phyloP scores from a whole-genome alignment of 1,284 basidiomycete genomes.

The Trametes sp. region DNA sequence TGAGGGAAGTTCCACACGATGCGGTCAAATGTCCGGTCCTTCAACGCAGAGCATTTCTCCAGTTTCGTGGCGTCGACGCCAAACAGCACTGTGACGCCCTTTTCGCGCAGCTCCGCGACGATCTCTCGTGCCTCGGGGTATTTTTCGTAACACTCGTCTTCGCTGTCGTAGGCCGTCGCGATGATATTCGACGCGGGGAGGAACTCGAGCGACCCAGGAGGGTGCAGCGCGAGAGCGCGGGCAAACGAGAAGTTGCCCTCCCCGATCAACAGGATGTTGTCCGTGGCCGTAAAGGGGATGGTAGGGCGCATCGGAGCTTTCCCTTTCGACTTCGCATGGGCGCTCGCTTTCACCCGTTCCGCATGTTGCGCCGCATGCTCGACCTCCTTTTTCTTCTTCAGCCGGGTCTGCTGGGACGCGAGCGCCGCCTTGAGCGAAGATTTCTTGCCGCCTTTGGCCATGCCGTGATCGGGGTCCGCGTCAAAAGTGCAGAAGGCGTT shows the following conservation, averaged over 20 bases:
- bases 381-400: slow-evolving; percentile 64
- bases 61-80: slow-evolving; percentile 86
- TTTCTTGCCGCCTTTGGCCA: slow-evolving; percentile 58
- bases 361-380: slow-evolving; percentile 58
- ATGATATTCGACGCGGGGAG: slow-evolving; percentile 76
- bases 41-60: slow-evolving; percentile 64
- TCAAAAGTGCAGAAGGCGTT: slow-evolving; percentile 27
- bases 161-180: slow-evolving; percentile 89
- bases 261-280: slow-evolving; percentile 90
- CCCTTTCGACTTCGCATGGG: slow-evolving; percentile 34
- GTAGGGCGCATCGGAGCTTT: slow-evolving; percentile 47
- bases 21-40: slow-evolving; percentile 73
- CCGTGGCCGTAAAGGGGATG: slow-evolving; percentile 78
- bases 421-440: slow-evolving; percentile 66
- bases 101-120: slow-evolving; percentile 61
- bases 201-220: slow-evolving; percentile 56
- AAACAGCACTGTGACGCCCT: slow-evolving; percentile 82
- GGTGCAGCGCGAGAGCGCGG: slow-evolving; percentile 70
- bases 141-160: slow-evolving; percentile 81
- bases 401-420: slow-evolving; percentile 69
- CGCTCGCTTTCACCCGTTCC: slow-evolving; percentile 53
- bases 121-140: slow-evolving; percentile 83
- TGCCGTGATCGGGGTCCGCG: slow-evolving; percentile 41
- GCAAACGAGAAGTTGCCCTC: slow-evolving; percentile 97
- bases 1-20: slow-evolving; percentile 98